phyloP scores from a whole-genome alignment of 352 stramenopile genomes.

The Phytophthora melonis region DNA sequence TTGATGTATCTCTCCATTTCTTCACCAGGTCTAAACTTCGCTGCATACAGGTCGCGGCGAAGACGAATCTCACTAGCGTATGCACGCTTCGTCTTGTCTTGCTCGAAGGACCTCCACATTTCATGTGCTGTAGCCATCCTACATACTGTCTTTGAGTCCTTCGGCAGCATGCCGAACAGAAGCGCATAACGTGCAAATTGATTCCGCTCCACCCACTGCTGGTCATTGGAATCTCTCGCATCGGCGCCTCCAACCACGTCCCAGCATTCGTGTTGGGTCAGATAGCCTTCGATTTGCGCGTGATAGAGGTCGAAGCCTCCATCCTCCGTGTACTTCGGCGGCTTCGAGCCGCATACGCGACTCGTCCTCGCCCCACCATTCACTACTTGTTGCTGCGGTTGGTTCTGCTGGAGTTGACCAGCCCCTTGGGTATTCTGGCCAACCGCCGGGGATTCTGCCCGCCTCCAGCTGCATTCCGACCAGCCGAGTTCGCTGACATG shows the following conservation, averaged over 20 bases:
- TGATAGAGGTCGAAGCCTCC: constrained; percentile 2
- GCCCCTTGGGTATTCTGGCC: too few species aligned
- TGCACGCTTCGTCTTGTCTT: constrained; percentile 13
- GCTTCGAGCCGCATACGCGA: not conserved
- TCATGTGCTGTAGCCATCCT: not conserved
- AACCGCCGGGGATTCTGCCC: too few species aligned
- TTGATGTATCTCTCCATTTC: constrained; percentile 23
- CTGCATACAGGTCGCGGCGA: constrained; percentile 8
- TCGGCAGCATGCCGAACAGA: not conserved
- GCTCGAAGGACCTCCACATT: constrained; percentile 13
- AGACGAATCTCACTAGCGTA: constrained; percentile 14
- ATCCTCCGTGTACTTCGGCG: not conserved
- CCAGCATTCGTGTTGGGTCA: not conserved
- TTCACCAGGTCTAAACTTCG: constrained; percentile 10
- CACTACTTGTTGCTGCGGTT: constrained; percentile 12
- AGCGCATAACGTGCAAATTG: constrained; percentile 9
- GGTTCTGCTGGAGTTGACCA: not conserved
- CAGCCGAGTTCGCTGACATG: too few species aligned
- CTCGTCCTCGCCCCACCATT: not conserved
- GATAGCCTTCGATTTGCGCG: not conserved
- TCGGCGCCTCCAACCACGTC: not conserved
- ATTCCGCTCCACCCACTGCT: not conserved
- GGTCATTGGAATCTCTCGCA: not conserved
- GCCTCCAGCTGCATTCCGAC: too few species aligned
- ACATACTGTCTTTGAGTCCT: constrained; percentile 17